These are phyloP conservation scores for Pseudogymnoascus sp. DNA, from an alignment of 2,329 filamentous ascomycete species.

Conservation along the genomic window DNA sequence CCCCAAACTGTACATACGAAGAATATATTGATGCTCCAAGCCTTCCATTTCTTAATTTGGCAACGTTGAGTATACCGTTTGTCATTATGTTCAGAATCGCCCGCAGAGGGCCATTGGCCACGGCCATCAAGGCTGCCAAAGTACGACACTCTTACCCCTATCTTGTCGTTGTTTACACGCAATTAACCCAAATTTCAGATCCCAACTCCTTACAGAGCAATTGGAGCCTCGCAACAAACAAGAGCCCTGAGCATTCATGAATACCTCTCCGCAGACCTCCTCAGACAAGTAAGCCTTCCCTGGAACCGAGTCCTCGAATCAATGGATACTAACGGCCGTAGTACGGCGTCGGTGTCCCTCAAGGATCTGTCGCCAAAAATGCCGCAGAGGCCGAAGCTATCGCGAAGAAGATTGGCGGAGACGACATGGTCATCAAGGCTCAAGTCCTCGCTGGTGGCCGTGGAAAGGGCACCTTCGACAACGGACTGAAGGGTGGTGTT, in stretches of 20 bases:
- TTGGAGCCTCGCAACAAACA: slow-evolving; percentile 66
- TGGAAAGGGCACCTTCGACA: slow-evolving; percentile 97
- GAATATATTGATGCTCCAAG: slow-evolving; percentile 6
- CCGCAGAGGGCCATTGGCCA: slow-evolving; percentile 71
- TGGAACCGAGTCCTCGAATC: slow-evolving; percentile 16
- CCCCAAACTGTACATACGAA: slow-evolving; percentile 8
- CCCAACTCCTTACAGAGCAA: slow-evolving; percentile 46
- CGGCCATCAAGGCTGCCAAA: slow-evolving; percentile 70
- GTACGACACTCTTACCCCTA: slow-evolving; percentile 38
- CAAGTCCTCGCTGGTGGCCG: slow-evolving; percentile 96
- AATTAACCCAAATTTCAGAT: slow-evolving; percentile 32
- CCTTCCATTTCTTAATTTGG: slow-evolving; percentile 20
- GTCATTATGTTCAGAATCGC: slow-evolving; percentile 79
- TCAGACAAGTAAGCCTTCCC: slow-evolving; percentile 53
- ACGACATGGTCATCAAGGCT: slow-evolving; percentile 99
- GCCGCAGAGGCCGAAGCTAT: slow-evolving; percentile 84
- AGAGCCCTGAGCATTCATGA: slow-evolving; percentile 95
- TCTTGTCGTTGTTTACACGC: slow-evolving; percentile 19
- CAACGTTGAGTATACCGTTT: slow-evolving; percentile 21
- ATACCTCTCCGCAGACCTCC: slow-evolving; percentile 89
- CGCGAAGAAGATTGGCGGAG: slow-evolving; percentile 81
- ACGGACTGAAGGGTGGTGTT: slow-evolving; percentile 97
- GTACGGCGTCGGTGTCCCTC: slow-evolving; percentile 92
- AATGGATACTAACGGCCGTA: slow-evolving; percentile 35
- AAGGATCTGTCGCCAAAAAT: slow-evolving; percentile 76